phyloP scores from a whole-genome alignment of 208 protist species.

The Trypanosoma congolense region DNA sequence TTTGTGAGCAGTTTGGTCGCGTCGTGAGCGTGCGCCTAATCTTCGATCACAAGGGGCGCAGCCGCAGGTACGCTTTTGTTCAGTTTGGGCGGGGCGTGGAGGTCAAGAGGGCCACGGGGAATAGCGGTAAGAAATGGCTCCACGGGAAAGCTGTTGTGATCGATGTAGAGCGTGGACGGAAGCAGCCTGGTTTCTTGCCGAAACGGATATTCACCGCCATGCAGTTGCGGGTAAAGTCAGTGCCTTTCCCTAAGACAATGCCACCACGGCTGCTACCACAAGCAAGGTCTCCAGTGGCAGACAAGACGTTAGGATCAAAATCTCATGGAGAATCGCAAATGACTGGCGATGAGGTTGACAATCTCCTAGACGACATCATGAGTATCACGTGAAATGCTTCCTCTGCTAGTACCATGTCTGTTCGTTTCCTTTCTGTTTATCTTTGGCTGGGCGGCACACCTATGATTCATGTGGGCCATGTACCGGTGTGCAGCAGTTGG shows the following conservation, averaged over 20 bases:
- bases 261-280: too few relatives aligned
- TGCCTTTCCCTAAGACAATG: not conserved
- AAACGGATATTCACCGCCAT: constrained; percentile 35
- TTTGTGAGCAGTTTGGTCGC: constrained; percentile 82
- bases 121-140: constrained; percentile 52
- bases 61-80: constrained; percentile 78
- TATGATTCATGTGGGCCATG: too few relatives aligned
- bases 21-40: constrained; percentile 66
- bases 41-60: constrained; percentile 37
- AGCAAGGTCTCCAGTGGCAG: too few relatives aligned
- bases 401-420: too few relatives aligned
- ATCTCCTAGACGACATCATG: constrained; percentile 63
- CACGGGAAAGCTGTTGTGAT: constrained; percentile 58
- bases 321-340: too few relatives aligned
- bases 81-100: constrained; percentile 72
- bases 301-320: too few relatives aligned
- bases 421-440: constrained; percentile 4
- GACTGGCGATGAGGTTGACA: constrained; percentile 34
- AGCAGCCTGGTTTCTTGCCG: constrained; percentile 57
- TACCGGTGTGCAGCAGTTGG: too few relatives aligned
- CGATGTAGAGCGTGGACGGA: constrained; percentile 67
- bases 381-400: constrained; percentile 27
- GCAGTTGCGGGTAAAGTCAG: not conserved
- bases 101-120: constrained; percentile 47
- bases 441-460: too few relatives aligned